phyloP scores from a whole-genome alignment of 768 basidiomycete genomes.

The Tricholomella constricta region DNA sequence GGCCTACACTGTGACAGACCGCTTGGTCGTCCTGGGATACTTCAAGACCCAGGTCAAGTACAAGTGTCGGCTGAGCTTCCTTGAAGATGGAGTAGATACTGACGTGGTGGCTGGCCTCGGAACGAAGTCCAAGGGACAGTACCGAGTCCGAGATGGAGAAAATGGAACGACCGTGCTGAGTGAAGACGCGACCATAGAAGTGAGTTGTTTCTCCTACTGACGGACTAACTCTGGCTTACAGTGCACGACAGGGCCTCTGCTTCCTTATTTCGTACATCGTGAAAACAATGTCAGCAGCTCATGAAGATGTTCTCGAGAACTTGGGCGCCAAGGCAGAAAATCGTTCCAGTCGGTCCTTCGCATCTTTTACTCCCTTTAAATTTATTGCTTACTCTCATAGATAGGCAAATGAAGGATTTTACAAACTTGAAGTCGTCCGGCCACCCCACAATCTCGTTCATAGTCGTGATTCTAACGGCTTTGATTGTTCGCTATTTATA shows the following conservation, averaged over 20 bases:
- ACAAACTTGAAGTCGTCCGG: background rate
- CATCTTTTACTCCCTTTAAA: background rate
- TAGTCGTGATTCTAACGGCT: background rate
- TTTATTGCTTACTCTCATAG: background rate
- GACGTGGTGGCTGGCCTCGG: slow-evolving; percentile 27
- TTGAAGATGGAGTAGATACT: slow-evolving; percentile 26
- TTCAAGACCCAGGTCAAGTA: slow-evolving; percentile 30
- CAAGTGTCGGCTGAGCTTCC: slow-evolving; percentile 17
- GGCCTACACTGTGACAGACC: slow-evolving; percentile 33
- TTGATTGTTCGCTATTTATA: background rate
- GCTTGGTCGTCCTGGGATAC: slow-evolving; percentile 26
- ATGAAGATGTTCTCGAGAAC: slow-evolving; percentile 26
- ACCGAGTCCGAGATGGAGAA: slow-evolving; percentile 17
- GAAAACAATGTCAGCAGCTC: slow-evolving; percentile 30
- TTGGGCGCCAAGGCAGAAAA: slow-evolving; percentile 27
- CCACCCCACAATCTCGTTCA: background rate
- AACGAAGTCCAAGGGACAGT: slow-evolving; percentile 22
- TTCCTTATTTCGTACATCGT: slow-evolving; percentile 37
- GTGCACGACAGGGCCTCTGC: slow-evolving; percentile 30
- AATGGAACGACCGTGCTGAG: slow-evolving; percentile 23
- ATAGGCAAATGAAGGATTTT: background rate
- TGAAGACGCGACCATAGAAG: slow-evolving; percentile 30
- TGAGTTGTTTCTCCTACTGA: slow-evolving; percentile 13
- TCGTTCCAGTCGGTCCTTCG: slow-evolving; percentile 12
- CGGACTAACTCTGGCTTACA: background rate